Evolutionary conservation across 805 yeast species (phyloP).

Genomic region (Myxozyma melibiosi): DNA sequence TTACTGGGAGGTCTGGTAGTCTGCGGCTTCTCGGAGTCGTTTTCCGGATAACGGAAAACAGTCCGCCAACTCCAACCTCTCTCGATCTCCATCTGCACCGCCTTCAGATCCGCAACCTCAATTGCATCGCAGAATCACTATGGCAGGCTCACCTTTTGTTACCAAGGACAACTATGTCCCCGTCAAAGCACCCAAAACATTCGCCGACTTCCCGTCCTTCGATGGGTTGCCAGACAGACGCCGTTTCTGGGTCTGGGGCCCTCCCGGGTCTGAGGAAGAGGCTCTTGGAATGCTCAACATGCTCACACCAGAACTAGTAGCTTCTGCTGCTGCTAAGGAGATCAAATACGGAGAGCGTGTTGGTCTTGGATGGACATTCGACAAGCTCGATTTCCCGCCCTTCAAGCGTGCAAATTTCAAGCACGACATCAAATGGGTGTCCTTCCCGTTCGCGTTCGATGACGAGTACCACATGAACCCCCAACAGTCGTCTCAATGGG

Average conservation of each 20-base stretch:
- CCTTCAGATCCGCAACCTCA: too few species aligned
- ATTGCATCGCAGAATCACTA: not conserved
- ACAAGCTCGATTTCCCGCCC: conserved; percentile 32
- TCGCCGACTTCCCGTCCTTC: conserved; percentile 34
- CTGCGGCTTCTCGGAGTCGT: too few species aligned
- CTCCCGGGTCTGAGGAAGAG: conserved; percentile 38
- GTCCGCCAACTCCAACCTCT: too few species aligned
- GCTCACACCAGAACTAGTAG: conserved; percentile 36
- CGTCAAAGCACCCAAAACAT: conserved; percentile 15
- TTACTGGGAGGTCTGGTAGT: too few species aligned
- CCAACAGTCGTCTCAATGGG: conserved; percentile 43
- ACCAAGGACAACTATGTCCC: conserved; percentile 13
- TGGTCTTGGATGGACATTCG: conserved; percentile 35
- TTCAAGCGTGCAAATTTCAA: conserved; percentile 30
- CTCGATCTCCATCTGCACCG: too few species aligned
- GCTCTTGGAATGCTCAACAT: conserved; percentile 38
- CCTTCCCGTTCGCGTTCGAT: conserved; percentile 34
- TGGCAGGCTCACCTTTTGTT: not conserved
- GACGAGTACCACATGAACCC: conserved; percentile 41
- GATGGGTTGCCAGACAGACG: conserved; percentile 36
- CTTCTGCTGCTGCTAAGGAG: conserved; percentile 32
- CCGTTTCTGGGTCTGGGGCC: conserved; percentile 39
- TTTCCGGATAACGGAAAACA: too few species aligned
- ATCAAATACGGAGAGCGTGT: conserved; percentile 35
- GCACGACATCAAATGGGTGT: conserved; percentile 12